These are phyloP conservation scores for Crithidia brevicula DNA, from an alignment of 208 protist species.

Conservation along the genomic window DNA sequence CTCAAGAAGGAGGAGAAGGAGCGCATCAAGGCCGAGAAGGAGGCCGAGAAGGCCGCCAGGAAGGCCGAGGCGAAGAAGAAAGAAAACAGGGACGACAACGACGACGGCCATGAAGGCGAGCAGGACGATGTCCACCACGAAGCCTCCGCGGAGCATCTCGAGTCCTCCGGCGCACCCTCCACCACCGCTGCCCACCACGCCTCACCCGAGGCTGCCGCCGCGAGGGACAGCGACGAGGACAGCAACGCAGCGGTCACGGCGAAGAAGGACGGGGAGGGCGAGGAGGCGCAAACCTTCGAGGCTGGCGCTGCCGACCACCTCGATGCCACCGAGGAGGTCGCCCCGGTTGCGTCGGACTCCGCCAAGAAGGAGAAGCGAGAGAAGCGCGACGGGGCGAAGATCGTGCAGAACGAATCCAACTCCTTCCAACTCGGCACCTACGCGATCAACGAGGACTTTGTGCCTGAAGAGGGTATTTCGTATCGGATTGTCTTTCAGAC, in stretches of 20 bases:
- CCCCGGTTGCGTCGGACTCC: neutral
- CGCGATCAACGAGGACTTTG: conserved; percentile 49
- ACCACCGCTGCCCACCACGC: neutral
- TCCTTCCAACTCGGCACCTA: conserved; percentile 47
- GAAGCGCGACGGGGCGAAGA: conserved; percentile 10
- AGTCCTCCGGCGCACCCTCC: neutral
- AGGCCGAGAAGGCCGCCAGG: conserved; percentile 29
- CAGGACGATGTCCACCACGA: neutral
- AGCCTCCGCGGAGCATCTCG: neutral
- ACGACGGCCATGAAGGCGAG: neutral
- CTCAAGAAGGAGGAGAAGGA: conserved; percentile 40
- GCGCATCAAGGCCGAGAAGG: conserved; percentile 25
- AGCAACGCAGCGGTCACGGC: neutral
- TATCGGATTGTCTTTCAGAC: conserved; percentile 48
- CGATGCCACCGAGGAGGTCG: conserved; percentile 8
- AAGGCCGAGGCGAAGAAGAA: conserved; percentile 21
- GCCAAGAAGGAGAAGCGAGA: conserved; percentile 16
- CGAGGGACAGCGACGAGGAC: conserved; percentile 15
- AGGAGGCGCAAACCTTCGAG: conserved; percentile 11
- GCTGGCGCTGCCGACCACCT: conserved; percentile 21
- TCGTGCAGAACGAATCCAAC: conserved; percentile 33
- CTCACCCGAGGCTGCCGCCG: neutral
- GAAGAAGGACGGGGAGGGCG: neutral
- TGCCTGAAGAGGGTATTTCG: conserved; percentile 35
- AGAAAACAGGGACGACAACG: conserved; percentile 9